These are phyloP conservation scores for Trypanosoma cruzi DNA, from an alignment of 208 protist genomes.

Conservation along the genomic window DNA sequence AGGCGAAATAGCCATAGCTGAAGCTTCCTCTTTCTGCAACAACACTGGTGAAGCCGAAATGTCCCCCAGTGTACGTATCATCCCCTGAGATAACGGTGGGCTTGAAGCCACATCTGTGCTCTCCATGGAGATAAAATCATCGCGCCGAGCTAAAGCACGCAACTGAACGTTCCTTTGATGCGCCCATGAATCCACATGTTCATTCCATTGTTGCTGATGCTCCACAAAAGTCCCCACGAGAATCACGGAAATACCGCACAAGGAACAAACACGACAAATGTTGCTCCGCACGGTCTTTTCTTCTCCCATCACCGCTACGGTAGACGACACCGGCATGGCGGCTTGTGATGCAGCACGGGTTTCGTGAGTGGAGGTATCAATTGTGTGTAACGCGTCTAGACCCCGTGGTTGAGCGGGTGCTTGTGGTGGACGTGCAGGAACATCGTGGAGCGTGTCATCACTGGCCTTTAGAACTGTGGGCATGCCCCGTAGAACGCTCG, in stretches of 20 bases:
- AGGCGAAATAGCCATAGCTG: not conserved
- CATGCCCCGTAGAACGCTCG: not conserved
- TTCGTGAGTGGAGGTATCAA: not conserved
- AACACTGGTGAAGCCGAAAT: conserved; percentile 11
- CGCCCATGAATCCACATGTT: conserved; percentile 24
- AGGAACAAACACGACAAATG: conserved; percentile 13
- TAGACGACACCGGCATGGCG: not conserved
- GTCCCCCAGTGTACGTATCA: conserved; percentile 14
- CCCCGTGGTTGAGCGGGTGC: not conserved
- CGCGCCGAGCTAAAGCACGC: not conserved
- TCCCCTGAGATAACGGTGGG: conserved; percentile 1
- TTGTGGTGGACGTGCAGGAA: not conserved
- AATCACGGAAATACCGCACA: conserved; percentile 24
- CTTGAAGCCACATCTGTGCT: not conserved
- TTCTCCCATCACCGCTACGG: not conserved
- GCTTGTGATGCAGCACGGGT: not conserved
- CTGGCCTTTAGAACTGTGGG: conserved; percentile 18
- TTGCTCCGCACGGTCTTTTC: not conserved
- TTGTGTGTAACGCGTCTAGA: not conserved
- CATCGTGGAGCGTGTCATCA: conserved; percentile 13
- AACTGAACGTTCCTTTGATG: conserved; percentile 26
- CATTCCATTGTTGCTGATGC: conserved; percentile 23
- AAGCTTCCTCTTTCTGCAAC: not conserved
- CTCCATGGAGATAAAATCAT: not conserved
- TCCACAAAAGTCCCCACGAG: conserved; percentile 21